These are phyloP conservation scores for Periconia sp. DNA, from an alignment of 2,329 filamentous ascomycete species.

Conservation along the genomic window DNA sequence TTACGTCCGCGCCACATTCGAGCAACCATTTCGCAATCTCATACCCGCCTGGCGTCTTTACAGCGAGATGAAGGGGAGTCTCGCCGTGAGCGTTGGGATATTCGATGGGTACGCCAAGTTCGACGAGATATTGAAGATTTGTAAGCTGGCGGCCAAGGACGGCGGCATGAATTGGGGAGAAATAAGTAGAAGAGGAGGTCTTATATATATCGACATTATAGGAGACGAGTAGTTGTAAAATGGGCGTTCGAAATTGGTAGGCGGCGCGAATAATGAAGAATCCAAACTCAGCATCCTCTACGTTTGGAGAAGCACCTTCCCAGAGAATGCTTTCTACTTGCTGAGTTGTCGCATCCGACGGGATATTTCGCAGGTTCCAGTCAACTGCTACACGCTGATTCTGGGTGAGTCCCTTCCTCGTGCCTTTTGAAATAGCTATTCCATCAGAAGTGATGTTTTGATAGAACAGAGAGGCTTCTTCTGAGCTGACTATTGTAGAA, in stretches of 20 bases:
- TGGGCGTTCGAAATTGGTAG: slow-evolving; percentile 28
- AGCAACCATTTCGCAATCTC: slow-evolving; percentile 34
- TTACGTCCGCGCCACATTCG: slow-evolving; percentile 40
- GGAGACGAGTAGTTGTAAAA: slow-evolving; percentile 31
- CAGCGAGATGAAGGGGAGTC: slow-evolving; percentile 39
- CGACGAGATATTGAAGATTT: slow-evolving; percentile 33
- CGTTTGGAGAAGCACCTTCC: slow-evolving; percentile 40
- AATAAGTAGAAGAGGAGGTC: slow-evolving; percentile 21
- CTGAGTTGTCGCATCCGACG: slow-evolving; percentile 22
- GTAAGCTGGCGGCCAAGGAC: slow-evolving; percentile 30
- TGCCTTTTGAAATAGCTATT: slow-evolving; percentile 33
- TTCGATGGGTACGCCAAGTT: slow-evolving; percentile 34
- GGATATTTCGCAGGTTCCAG: slow-evolving; percentile 34
- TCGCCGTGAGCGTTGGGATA: slow-evolving; percentile 31
- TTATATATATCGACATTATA: slow-evolving; percentile 38
- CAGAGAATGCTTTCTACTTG: slow-evolving; percentile 38
- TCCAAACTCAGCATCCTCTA: slow-evolving; percentile 35
- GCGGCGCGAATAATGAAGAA: slow-evolving; percentile 37
- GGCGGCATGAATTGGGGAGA: slow-evolving; percentile 37
- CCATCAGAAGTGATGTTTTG: slow-evolving; percentile 34
- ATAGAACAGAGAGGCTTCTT: slow-evolving; percentile 32
- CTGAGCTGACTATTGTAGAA: slow-evolving; percentile 29
- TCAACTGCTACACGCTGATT: slow-evolving; percentile 35
- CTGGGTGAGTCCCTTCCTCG: slow-evolving; percentile 29
- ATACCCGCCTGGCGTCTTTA: slow-evolving; percentile 32